Percentiles rank a stretch among this genome's conserved stretches.
Conservation (phyloP, 2,329 filamentous ascomycete species). For the Clarireedia homoeocarpa region DNA sequence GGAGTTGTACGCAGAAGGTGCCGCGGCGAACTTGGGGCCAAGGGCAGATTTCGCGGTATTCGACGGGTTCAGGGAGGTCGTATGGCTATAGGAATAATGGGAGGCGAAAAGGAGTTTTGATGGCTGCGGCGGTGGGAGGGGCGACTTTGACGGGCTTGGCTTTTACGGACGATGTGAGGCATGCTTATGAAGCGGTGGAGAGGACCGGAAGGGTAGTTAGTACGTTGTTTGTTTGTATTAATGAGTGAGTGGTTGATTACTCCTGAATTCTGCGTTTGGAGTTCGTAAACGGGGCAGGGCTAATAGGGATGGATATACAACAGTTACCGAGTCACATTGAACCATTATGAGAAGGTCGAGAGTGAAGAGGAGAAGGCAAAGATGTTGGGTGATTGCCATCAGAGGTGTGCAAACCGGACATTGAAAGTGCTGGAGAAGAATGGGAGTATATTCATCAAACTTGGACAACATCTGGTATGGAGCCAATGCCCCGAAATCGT, state of each 20-base stretch:
- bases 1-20: constrained; percentile 15
- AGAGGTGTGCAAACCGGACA: constrained; percentile 84
- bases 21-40: neutral
- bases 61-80: constrained; percentile 8
- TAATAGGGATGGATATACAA: neutral
- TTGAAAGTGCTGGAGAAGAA: constrained; percentile 86
- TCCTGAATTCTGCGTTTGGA: neutral
- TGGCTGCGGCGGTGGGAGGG: constrained; percentile 21
- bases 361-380: constrained; percentile 57
- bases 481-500: too few species aligned
- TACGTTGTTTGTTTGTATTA: constrained; percentile 73
- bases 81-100: neutral
- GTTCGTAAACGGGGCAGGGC: neutral
- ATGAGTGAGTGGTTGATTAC: constrained; percentile 57
- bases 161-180: constrained; percentile 63
- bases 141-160: constrained; percentile 33
- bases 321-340: constrained; percentile 84
- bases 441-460: constrained; percentile 96
- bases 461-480: constrained; percentile 80
- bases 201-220: constrained; percentile 71
- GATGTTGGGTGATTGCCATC: constrained; percentile 77
- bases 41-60: neutral
- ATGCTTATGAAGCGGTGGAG: constrained; percentile 66
- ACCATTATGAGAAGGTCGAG: constrained; percentile 52
- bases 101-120: constrained; percentile 2